Conservation (phyloP, 1,139 yeast genomes). For the Kodamaea derodonti region DNA sequence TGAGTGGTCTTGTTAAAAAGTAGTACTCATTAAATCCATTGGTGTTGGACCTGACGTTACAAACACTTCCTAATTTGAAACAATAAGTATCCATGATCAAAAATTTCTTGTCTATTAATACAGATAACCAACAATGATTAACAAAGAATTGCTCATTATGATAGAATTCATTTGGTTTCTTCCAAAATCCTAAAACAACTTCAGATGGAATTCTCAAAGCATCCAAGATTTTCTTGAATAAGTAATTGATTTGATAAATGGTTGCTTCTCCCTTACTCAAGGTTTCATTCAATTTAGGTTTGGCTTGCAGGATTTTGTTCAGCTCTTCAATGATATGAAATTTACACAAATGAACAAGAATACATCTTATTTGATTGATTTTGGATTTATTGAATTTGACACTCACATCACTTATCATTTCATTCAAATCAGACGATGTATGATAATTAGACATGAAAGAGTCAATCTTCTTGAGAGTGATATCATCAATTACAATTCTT, state of each 20-base stretch:
- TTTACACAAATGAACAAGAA: conserved; percentile 38
- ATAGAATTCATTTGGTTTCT: conserved; percentile 63
- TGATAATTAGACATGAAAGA: conserved; percentile 31
- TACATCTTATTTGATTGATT: conserved; percentile 35
- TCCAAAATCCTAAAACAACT: conserved; percentile 77
- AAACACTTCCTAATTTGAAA: conserved; percentile 33
- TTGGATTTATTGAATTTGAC: conserved; percentile 37
- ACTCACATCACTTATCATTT: conserved; percentile 43
- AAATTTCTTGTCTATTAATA: conserved; percentile 72
- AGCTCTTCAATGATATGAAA: conserved; percentile 38
- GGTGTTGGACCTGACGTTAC: conserved; percentile 28
- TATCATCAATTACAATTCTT: conserved; percentile 14
- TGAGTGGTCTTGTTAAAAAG: conserved; percentile 73
- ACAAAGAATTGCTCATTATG: conserved; percentile 53
- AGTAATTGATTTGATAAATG: conserved; percentile 70
- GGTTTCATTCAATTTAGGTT: conserved; percentile 40
- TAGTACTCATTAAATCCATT: conserved; percentile 51
- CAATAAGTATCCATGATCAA: conserved; percentile 61
- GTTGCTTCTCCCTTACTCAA: conserved; percentile 43
- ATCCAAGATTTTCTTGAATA: conserved; percentile 70
- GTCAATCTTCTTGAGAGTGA: conserved; percentile 27
- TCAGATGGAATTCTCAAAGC: conserved; percentile 71
- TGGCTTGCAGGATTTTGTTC: conserved; percentile 34
- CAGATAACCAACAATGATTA: conserved; percentile 89
- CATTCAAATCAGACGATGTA: conserved; percentile 34